Evolutionary conservation across 768 basidiomycete species (phyloP).

Genomic region (Boletus fagicola): DNA sequence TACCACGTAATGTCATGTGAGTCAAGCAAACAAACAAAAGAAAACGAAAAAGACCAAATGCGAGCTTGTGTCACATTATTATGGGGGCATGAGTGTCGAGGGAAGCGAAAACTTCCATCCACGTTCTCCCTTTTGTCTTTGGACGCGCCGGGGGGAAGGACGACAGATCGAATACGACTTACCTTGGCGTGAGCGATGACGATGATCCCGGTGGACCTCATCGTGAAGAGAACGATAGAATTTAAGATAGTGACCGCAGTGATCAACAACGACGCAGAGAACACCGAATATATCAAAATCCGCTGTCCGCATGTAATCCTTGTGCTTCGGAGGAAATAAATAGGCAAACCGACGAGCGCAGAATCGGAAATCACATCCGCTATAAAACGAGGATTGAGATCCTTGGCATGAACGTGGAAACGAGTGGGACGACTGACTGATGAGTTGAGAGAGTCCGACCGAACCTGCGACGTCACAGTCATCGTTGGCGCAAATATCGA

Average conservation of each 20-base stretch:
- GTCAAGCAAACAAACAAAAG: background rate
- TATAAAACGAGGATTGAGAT: background rate
- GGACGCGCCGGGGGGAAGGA: background rate
- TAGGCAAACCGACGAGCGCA: constrained; percentile 17
- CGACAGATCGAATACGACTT: background rate
- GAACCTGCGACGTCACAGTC: constrained; percentile 3
- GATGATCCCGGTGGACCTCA: background rate
- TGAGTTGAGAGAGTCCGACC: constrained; percentile 18
- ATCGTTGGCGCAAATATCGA: constrained; percentile 3
- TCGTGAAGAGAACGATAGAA: constrained; percentile 7
- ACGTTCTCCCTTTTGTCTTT: background rate
- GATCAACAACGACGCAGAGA: constrained; percentile 20
- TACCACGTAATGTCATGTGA: background rate
- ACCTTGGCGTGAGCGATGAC: constrained; percentile 26
- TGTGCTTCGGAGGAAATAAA: constrained; percentile 10
- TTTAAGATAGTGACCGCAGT: constrained; percentile 22
- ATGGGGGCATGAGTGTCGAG: background rate
- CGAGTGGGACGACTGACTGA: constrained; percentile 16
- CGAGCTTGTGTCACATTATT: background rate
- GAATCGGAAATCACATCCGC: constrained; percentile 22
- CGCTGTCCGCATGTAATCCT: constrained; percentile 11
- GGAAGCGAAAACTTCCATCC: background rate
- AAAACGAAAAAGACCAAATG: no score
- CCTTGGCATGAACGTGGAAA: background rate
- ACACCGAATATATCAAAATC: constrained; percentile 19